Percentiles rank a stretch among this genome's conserved stretches.
Conservation (phyloP, 192 early-diverging fungal species). For the Entomortierella parvispora region DNA sequence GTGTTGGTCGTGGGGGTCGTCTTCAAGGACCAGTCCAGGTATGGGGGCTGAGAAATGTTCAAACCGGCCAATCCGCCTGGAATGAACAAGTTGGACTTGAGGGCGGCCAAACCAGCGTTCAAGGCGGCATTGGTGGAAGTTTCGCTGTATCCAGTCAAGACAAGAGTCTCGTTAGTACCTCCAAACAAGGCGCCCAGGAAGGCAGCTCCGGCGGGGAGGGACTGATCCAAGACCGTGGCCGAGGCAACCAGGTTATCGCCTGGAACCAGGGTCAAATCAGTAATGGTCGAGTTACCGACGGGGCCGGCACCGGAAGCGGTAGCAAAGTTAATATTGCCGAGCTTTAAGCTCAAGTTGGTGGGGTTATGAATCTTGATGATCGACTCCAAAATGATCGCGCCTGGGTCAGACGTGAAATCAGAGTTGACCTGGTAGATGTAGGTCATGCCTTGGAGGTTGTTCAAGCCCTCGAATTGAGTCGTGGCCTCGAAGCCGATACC, state of each 20-base stretch:
- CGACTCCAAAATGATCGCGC: background rate
- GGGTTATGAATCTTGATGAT: slow-evolving; percentile 22
- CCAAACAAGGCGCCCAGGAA: background rate
- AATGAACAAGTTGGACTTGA: background rate
- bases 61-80: background rate
- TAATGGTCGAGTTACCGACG: slow-evolving; percentile 14
- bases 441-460: slow-evolving; percentile 1
- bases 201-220: background rate
- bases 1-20: slow-evolving; percentile 5
- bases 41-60: slow-evolving; percentile 6
- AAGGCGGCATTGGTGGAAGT: slow-evolving; percentile 2
- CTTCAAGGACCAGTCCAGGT: slow-evolving; percentile 14
- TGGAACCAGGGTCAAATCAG: slow-evolving; percentile 7
- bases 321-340: slow-evolving; percentile 9
- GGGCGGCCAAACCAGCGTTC: slow-evolving; percentile 5
- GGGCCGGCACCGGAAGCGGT: background rate
- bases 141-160: background rate
- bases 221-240: background rate
- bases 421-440: slow-evolving; percentile 5
- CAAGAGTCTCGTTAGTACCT: background rate
- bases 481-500: slow-evolving; percentile 25
- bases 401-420: background rate
- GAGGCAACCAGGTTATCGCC: slow-evolving; percentile 19
- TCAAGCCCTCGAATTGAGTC: slow-evolving; percentile 14
- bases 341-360: slow-evolving; percentile 7